Percentiles rank a stretch among this genome's conserved stretches.
Conservation (phyloP, 2,329 filamentous ascomycete species). For the Ophiostoma australiae region DNA sequence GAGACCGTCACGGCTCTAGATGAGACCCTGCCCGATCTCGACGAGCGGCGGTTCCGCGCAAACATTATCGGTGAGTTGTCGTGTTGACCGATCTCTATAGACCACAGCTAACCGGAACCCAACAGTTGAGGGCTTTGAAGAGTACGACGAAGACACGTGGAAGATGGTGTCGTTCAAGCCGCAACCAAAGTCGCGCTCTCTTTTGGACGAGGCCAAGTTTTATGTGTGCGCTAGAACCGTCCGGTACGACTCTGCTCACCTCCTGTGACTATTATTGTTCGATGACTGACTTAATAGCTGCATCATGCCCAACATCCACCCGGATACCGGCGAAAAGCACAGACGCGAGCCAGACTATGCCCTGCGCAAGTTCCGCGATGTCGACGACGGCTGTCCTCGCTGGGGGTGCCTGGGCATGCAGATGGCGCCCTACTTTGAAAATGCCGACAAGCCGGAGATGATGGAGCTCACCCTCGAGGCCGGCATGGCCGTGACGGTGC, state of each 20-base stretch:
- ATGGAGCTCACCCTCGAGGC: conserved; percentile 48
- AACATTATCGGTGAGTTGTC: conserved; percentile 55
- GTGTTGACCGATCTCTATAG: neutral
- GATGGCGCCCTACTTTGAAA: conserved; percentile 51
- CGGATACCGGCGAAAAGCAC: conserved; percentile 53
- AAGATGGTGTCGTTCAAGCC: conserved; percentile 52
- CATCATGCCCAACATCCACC: conserved; percentile 67
- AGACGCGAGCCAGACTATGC: conserved; percentile 53
- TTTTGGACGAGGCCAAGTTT: conserved; percentile 39
- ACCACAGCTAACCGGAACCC: neutral
- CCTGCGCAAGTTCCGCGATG: conserved; percentile 52
- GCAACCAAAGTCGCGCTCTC: conserved; percentile 44
- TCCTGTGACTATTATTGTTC: neutral
- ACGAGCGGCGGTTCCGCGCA: conserved; percentile 61
- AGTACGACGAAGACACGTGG: conserved; percentile 68
- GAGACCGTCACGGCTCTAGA: conserved; percentile 52
- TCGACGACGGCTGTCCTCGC: conserved; percentile 55
- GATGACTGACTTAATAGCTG: conserved; percentile 37
- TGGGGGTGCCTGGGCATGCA: conserved; percentile 62
- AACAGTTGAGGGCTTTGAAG: conserved; percentile 48
- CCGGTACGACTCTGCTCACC: conserved; percentile 35
- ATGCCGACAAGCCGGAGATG: conserved; percentile 28
- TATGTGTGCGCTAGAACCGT: conserved; percentile 61
- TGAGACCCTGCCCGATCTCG: conserved; percentile 47
- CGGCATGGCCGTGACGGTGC: conserved; percentile 51